Base-by-base conservation (phyloP, 441 rosid genomes). In the Gossypium schwendimanii region DNA sequence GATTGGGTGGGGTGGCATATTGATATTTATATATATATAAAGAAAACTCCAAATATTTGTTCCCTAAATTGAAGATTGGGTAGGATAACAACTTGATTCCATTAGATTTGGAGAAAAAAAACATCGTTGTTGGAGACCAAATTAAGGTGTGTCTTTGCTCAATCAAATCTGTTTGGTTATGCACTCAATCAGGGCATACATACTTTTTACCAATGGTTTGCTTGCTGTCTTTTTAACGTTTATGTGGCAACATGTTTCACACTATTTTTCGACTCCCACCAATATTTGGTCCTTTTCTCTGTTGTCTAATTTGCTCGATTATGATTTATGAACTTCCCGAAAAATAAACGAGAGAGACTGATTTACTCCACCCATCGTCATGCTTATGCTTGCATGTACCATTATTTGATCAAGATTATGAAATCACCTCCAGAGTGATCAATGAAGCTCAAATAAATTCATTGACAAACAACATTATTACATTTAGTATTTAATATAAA, bases 201-300 rank as follows among this genome's bases (percentile, higher is more conserved):
- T 20, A 21, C 39, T 6, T 3, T 20, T 21, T 21, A 5, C 33
- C 54, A 3, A 12, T 6, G 55, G 20, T 7, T 53, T 53, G 58
- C 24, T 53, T 53, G 54, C 18, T 64, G 53, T 21, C 69, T 62
- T 20, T 39, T 41, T 41, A 63, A 12, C 69, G 10, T 64, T 12
- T 49, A 17, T 49, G 66, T 44, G 36, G 69, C 55, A 44, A 64
- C 69, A 45, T 64, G 69, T 45, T 21, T 44, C 1, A 14, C 54
- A 63, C 11, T 63, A 63, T 17, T 41, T 63, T 63, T 31, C 53
- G 53, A 63, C 52, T 64, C 18, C 36, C 69, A 12, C n/a, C n/a
- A 49, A 49, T 49, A 17, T 49, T 21, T 44, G 55, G 20, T 64
- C 36, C 20, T 64, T 64, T 64, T 45, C 54, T 10, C 17, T 6